These are phyloP conservation scores for Xanthoconium separans DNA, from an alignment of 1,284 basidiomycete genomes.

Conservation along the genomic window DNA sequence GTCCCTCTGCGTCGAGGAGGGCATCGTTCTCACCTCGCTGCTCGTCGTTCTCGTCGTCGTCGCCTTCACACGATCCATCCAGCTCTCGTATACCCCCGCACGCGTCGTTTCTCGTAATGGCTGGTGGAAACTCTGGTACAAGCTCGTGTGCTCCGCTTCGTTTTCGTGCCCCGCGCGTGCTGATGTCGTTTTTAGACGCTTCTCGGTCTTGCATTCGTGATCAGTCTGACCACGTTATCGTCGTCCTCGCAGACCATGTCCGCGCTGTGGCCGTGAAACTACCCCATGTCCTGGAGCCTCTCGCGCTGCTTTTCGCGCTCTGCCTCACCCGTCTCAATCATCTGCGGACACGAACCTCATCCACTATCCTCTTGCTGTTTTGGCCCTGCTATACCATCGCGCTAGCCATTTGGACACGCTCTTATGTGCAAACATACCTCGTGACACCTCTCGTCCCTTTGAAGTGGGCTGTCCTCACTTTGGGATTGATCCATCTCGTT, in stretches of 20 bases:
- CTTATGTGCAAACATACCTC: conserved; percentile 33
- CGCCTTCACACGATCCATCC: conserved; percentile 39
- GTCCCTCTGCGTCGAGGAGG: conserved; percentile 84
- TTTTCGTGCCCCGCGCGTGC: not conserved
- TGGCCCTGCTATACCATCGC: conserved; percentile 72
- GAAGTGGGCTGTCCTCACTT: conserved; percentile 44
- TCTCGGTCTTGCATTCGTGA: conserved; percentile 41
- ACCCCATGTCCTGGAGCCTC: conserved; percentile 36
- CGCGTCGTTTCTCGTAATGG: conserved; percentile 41
- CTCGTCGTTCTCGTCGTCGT: conserved; percentile 49
- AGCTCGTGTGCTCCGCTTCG: conserved; percentile 49
- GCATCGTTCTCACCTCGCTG: conserved; percentile 56
- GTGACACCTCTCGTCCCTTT: conserved; percentile 42
- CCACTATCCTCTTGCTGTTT: conserved; percentile 77
- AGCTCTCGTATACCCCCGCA: conserved; percentile 27
- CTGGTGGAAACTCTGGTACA: conserved; percentile 50
- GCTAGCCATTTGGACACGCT: conserved; percentile 63
- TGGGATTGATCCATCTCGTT: conserved; percentile 59
- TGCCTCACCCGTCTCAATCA: conserved; percentile 71
- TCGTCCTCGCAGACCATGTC: conserved; percentile 35
- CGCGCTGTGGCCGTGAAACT: conserved; percentile 46
- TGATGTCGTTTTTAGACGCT: conserved; percentile 38
- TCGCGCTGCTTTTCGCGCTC: conserved; percentile 24
- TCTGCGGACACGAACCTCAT: conserved; percentile 74
- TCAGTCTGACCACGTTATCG: conserved; percentile 40